Conservation (phyloP, 805 yeast genomes). For the Candida quercuum region DNA sequence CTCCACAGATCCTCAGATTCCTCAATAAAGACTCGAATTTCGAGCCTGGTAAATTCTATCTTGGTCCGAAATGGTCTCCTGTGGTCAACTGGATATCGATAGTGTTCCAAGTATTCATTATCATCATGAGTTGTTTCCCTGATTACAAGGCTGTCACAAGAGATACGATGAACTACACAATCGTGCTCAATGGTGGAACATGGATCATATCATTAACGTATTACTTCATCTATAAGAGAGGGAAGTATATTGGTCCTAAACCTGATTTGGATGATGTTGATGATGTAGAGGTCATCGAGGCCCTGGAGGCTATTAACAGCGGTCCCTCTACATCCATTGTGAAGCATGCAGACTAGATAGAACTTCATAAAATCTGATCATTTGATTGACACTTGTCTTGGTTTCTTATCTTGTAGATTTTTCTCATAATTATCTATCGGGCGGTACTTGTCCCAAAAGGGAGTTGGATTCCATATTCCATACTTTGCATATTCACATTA, state of each 20-base stretch:
- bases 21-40: constrained; percentile 46
- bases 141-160: constrained; percentile 28
- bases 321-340: background rate
- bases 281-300: constrained; percentile 1
- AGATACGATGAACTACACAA: constrained; percentile 64
- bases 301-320: background rate
- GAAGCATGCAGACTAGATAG: too few species aligned
- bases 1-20: constrained; percentile 32
- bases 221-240: constrained; percentile 47
- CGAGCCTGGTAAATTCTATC: constrained; percentile 61
- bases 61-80: constrained; percentile 46
- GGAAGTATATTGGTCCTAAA: constrained; percentile 53
- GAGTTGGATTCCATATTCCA: too few species aligned
- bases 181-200: constrained; percentile 56
- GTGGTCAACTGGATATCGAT: constrained; percentile 42
- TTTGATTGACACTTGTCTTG: too few species aligned
- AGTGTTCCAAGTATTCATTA: constrained; percentile 45
- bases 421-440: too few species aligned
- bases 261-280: constrained; percentile 27
- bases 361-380: too few species aligned
- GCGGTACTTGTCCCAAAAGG: too few species aligned
- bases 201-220: constrained; percentile 53
- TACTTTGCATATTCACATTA: too few species aligned
- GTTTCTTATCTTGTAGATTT: too few species aligned
- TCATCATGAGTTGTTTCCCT: constrained; percentile 62